Evolutionary conservation across 352 stramenopile species (phyloP), one percentile per base, ranked within the genome.

Genomic region (Phytophthora colocasiae): DNA sequence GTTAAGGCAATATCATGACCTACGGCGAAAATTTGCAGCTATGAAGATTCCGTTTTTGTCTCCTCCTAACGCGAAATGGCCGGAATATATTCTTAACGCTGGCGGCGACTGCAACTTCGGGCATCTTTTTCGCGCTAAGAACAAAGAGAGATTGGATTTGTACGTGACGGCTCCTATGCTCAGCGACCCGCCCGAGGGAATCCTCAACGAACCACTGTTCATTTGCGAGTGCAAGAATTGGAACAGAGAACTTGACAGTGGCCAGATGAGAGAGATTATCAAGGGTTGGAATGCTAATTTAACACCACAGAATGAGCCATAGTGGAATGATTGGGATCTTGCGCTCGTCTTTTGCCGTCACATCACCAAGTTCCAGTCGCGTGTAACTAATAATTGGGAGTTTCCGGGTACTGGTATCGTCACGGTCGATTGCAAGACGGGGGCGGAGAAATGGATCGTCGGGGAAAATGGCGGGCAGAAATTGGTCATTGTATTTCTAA

Each of bases 141-240:
- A 52, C 31, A 0, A 9, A 3, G 31, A 58, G 8, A 41, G 38
- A 22, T 15, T 38, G 12, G 47, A 47, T 27, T 12, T 40, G 32
- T 58, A 53, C 36, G 50, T 53, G 14, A n/a, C 2, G 22, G 14
- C 4, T 15, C 4, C 10, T 15, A 31, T 0, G 27, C 27, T 6
- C 27, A 6, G 6, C 27, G 19, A 1, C 6, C 27, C 27, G 3
- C 3, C n/a, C n/a, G n/a, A n/a, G 27, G 27, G 27, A 4, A 11
- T 2, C 14, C 3, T 15, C 11, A 3, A 43, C 0, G 36, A 17
- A 15, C 36, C 24, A 7, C 29, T 68, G 40, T 41, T 68, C 26
- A 15, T 62, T 15, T 61, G 50, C 31, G 51, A 68, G 3, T 68
- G 59, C 59, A 63, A 68, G 26, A 45, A 62, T 43, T 52, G 56